Base-by-base conservation (phyloP, 495 filamentous ascomycete genomes). In the Hypoxylon perforatum region DNA sequence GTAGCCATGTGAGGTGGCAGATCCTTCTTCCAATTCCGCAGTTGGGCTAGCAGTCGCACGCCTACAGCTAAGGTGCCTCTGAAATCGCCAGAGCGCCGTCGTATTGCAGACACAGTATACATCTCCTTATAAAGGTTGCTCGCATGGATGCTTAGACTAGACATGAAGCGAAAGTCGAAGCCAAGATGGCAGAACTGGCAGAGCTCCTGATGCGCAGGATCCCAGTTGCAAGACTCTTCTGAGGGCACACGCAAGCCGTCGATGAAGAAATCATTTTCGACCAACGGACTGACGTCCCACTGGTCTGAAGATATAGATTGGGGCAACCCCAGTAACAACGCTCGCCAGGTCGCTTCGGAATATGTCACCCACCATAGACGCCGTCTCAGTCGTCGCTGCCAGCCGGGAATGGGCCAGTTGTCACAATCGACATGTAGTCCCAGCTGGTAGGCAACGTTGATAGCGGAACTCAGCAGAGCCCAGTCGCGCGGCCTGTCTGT, bases 381-480 rank as follows among this genome's bases (percentile, higher is more conserved):
- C 23, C 48, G 48, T 23, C 48, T 25, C 18, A 52, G 23, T 35
- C 48, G 17, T 35, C 17, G 17, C 48, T 52, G 23, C 48, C 48
- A 52, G 18, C 23, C 18, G 15, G 48, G 48, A 7, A 52, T 30
- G 25, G 48, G 19, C 48, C 48, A 52, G 6, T 23, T 30, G n/a
- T 23, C 18, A 52, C 48, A 52, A 21, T 52, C 48, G 15, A 52
- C 15, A 35, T 52, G 48, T 17, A 52, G 35, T 25, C 48, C 48
- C 48, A 52, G 17, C 10, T 72, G 73, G 17, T 62, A 66, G 1
- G 76, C 73, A 2, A 79, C 45, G 8, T 71, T 76, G 6, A 79
- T 74, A 15, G 75, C 56, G 53, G 74, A 28, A 30, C 77, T 77
- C 22, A 80, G 67, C 21, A 76, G 75, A 0, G 77, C 77, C 77